Conservation (phyloP, 1,284 basidiomycete genomes). For the Heterobasidion occidentale region DNA sequence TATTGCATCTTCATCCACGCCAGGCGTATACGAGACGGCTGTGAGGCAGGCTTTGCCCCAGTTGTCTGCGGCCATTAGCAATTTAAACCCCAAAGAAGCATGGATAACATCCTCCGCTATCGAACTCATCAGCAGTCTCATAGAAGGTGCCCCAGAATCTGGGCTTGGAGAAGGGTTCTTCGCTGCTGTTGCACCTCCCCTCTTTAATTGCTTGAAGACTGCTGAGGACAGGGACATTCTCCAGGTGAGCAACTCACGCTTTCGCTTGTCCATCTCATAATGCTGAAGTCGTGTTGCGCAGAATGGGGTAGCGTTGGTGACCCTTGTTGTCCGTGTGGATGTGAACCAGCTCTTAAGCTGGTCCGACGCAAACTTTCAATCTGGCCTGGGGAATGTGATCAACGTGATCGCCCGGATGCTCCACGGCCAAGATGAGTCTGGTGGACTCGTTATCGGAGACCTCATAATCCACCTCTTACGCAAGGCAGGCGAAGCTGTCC, state of each 20-base stretch:
- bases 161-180: conserved; percentile 78
- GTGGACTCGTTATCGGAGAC: conserved; percentile 89
- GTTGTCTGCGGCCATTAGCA: conserved; percentile 58
- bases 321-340: conserved; percentile 83
- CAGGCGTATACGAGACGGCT: conserved; percentile 62
- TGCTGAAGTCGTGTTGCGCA: conserved; percentile 21
- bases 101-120: conserved; percentile 76
- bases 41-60: conserved; percentile 69
- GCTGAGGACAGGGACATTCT: conserved; percentile 81
- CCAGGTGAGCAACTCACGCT: conserved; percentile 43
- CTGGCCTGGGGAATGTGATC: conserved; percentile 71
- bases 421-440: conserved; percentile 75
- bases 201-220: conserved; percentile 62
- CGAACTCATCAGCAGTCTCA: conserved; percentile 69
- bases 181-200: conserved; percentile 57
- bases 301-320: conserved; percentile 81
- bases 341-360: conserved; percentile 73
- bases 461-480: conserved; percentile 90
- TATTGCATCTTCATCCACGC: conserved; percentile 52
- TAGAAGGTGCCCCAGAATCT: conserved; percentile 54
- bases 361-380: conserved; percentile 57
- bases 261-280: background rate
- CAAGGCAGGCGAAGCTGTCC: conserved; percentile 67
- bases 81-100: conserved; percentile 51
- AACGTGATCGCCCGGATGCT: conserved; percentile 72